Conservation (phyloP, 495 filamentous ascomycete species). For the Wilcoxina mikolae region DNA sequence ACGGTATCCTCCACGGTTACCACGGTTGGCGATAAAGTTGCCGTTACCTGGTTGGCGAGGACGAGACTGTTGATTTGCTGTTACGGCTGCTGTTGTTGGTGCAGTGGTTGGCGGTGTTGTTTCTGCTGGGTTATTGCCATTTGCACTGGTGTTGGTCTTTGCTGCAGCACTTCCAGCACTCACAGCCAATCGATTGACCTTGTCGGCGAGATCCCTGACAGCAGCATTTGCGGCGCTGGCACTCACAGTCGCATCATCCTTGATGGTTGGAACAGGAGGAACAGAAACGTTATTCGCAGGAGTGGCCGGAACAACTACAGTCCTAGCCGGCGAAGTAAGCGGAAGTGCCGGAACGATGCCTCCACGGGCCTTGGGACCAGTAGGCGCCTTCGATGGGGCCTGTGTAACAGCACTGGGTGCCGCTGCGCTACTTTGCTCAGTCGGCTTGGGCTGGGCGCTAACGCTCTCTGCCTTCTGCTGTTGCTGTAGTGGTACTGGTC, state of each 20-base stretch:
- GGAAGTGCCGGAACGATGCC: conserved; percentile 60
- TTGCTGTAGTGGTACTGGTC: conserved; percentile 3
- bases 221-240: conserved; percentile 29
- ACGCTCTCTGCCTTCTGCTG: conserved; percentile 16
- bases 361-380: conserved; percentile 48
- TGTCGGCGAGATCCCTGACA: conserved; percentile 65
- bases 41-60: conserved; percentile 35
- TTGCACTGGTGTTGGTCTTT: not conserved
- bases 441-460: conserved; percentile 40
- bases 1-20: conserved; percentile 39
- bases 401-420: conserved; percentile 33
- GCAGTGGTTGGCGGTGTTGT: conserved; percentile 21
- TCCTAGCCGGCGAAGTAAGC: conserved; percentile 26
- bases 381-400: conserved; percentile 34
- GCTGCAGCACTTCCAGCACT: conserved; percentile 36
- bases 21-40: conserved; percentile 42
- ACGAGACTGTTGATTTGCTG: conserved; percentile 5
- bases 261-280: not conserved
- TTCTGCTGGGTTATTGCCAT: not conserved
- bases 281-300: conserved; percentile 8
- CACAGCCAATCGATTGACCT: conserved; percentile 76
- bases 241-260: conserved; percentile 32
- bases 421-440: conserved; percentile 49
- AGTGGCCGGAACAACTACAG: conserved; percentile 22
- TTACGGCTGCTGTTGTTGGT: conserved; percentile 2